Evolutionary conservation across 2,329 filamentous ascomycete genomes (phyloP).

Genomic region (Cercospora canescens): DNA sequence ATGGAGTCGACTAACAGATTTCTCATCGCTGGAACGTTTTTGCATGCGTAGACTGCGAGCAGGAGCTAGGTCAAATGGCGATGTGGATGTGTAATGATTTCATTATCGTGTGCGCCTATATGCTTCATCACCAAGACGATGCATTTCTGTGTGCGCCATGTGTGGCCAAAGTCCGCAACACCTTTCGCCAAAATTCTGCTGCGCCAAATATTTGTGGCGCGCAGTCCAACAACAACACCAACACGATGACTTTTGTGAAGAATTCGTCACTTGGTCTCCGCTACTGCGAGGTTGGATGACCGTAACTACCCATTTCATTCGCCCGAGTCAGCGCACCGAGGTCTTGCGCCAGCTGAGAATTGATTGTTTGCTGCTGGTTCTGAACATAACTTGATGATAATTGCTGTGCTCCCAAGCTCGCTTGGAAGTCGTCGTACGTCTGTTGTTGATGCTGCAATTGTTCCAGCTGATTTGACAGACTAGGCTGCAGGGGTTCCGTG

Average conservation of each 20-base stretch:
- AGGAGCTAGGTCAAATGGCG: no score
- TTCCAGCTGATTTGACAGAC: slow-evolving; percentile 4
- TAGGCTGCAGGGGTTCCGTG: slow-evolving; percentile 5
- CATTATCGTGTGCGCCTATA: neutral
- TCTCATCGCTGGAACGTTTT: no score
- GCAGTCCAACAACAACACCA: neutral
- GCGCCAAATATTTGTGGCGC: neutral
- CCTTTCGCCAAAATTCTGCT: neutral
- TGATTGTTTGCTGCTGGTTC: slow-evolving; percentile 5
- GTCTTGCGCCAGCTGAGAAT: slow-evolving; percentile 4
- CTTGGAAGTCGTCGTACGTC: slow-evolving; percentile 9
- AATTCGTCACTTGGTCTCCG: neutral
- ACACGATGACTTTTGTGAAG: neutral
- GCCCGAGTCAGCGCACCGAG: slow-evolving; percentile 4
- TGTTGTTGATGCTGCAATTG: slow-evolving; percentile 10
- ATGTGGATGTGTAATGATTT: no score
- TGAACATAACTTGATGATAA: neutral
- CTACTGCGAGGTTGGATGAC: slow-evolving; percentile 2
- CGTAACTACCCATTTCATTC: neutral
- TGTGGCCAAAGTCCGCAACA: neutral
- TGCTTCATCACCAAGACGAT: neutral
- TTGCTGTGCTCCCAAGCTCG: slow-evolving; percentile 4
- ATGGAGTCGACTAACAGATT: no score
- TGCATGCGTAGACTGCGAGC: no score
- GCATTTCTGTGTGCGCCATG: neutral